Evolutionary conservation across 257 asterid genomes (phyloP).

Genomic region (Salvia splendens): DNA sequence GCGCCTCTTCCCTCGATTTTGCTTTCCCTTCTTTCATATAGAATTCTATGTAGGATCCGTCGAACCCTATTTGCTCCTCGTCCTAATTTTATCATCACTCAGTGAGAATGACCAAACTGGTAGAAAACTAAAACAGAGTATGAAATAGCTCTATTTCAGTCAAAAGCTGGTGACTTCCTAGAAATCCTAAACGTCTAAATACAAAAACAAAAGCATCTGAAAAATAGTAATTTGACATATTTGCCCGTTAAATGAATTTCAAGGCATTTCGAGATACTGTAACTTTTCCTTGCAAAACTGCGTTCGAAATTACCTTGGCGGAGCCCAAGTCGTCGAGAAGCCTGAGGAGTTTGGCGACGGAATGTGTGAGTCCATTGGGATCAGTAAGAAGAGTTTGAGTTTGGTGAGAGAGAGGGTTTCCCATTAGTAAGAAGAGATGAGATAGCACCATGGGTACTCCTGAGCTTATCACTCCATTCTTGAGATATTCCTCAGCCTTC

Average conservation of each 20-base stretch:
- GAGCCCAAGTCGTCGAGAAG: slow-evolving; percentile 42
- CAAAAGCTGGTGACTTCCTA: no score
- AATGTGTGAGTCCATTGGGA: slow-evolving; percentile 29
- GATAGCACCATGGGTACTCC: slow-evolving; percentile 41
- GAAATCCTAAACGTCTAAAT: no score
- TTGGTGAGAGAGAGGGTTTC: slow-evolving; percentile 25
- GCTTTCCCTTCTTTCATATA: slow-evolving; percentile 40
- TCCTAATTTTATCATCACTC: slow-evolving; percentile 32
- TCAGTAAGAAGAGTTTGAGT: slow-evolving; percentile 12
- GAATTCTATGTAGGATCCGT: slow-evolving; percentile 47
- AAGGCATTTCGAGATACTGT: no score
- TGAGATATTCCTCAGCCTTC: slow-evolving; percentile 41
- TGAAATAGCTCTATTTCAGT: no score
- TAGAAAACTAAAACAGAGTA: no score
- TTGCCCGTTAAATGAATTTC: no score
- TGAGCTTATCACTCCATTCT: slow-evolving; percentile 49
- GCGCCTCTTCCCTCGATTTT: slow-evolving; percentile 31
- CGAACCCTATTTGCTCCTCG: slow-evolving; percentile 49
- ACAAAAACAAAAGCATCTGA: no score
- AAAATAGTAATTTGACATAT: no score
- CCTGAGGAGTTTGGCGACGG: slow-evolving; percentile 47
- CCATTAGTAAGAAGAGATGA: slow-evolving; percentile 42
- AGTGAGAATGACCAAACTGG: no score
- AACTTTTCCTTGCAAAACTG: no score
- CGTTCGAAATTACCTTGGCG: no score